A percentile compares a stretch with the other conserved stretches of the same genome.
phyloP scores from a whole-genome alignment of 257 asterid species.

The Thymus mandschuricus region DNA sequence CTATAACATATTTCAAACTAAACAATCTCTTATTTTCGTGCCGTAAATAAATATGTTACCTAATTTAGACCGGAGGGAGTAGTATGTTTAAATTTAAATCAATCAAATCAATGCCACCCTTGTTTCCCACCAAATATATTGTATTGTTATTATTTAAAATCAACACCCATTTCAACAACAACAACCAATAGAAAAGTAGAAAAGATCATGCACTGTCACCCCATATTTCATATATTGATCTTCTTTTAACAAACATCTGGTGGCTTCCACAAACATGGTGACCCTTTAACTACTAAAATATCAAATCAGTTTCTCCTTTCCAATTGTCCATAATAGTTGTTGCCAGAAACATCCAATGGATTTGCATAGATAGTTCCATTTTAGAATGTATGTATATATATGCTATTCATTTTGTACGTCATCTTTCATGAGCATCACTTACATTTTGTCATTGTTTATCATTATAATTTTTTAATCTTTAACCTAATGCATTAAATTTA shows the following conservation, averaged over 20 bases:
- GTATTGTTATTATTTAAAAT: background rate
- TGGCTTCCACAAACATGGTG: background rate
- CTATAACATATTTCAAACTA: too few relatives aligned
- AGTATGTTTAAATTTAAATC: background rate
- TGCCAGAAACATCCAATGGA: background rate
- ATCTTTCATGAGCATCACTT: too few relatives aligned
- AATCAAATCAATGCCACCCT: background rate
- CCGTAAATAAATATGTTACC: too few relatives aligned
- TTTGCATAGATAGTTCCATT: too few relatives aligned
- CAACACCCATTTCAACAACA: background rate
- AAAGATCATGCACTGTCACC: background rate
- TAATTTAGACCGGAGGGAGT: too few relatives aligned
- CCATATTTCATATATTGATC: background rate
- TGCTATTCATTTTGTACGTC: too few relatives aligned
- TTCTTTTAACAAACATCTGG: background rate
- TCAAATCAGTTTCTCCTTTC: background rate
- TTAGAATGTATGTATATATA: too few relatives aligned
- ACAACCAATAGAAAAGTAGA: background rate
- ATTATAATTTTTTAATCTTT: too few relatives aligned
- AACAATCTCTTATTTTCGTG: too few relatives aligned
- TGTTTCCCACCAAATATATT: background rate
- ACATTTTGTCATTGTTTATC: too few relatives aligned
- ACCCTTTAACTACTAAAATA: slow-evolving; percentile 4
- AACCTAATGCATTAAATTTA: too few relatives aligned
- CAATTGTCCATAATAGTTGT: background rate